Evolutionary conservation across 2,329 filamentous ascomycete species (phyloP), one percentile per base, ranked within the genome.

Genomic region (Claviceps maximensis): DNA sequence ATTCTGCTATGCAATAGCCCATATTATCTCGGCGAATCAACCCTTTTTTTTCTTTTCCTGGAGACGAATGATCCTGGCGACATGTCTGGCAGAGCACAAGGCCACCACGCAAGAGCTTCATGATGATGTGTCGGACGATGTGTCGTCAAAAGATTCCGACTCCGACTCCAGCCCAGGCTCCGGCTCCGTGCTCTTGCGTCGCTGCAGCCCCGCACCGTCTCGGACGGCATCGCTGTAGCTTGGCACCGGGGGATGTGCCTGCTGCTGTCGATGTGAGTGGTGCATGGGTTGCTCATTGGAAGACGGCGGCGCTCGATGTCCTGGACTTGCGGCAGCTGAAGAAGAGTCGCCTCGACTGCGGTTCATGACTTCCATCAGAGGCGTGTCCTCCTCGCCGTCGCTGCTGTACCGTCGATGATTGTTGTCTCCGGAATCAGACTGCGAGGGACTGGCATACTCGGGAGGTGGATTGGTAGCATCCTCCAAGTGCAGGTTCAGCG

Each of bases 181-280:
- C 12, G 38, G 36, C 21, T 57, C 58, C 5, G 58, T 57, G 51
- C 59, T 63, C 44, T 60, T 56, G 31, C 57, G 60, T 36, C 63
- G 55, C 10, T 63, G 57, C 33, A 58, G 56, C 25, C 65, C 60
- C 29, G 66, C 66, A 12, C 76, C 76, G 58, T 79, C 74, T 53
- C 71, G 70, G 44, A 89, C 75, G 1, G 87, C 88, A 55, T 87
- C 87, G 65, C 83, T 87, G 64, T 94, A 94, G 61, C 81, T 90
- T 2, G 88, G 88, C 57, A 93, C 89, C 0, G 88, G 87, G 25
- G 87, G 84, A 29, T 63, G 58, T 33, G 58, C 59, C 50, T 58
- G 56, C 25, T 53, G 56, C 40, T 55, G 57, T 29, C 53, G 48
- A 13, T 44, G 46, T 9, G 19, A 5, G 6, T 44, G 38, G 17